Evolutionary conservation across 257 asterid genomes (phyloP).

Genomic region (Plantago major): DNA sequence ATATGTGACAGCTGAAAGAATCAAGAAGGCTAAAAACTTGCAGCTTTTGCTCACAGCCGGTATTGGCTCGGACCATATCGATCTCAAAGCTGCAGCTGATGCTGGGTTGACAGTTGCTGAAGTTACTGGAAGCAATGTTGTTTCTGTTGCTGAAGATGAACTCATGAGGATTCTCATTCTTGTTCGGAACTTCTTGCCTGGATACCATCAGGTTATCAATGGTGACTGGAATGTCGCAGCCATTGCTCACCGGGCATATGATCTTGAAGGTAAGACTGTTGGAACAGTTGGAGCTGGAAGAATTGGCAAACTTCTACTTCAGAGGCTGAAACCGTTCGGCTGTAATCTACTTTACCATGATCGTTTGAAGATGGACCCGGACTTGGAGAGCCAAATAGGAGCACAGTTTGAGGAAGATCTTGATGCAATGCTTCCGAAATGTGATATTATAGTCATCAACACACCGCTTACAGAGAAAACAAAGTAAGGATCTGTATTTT

Average conservation of each 20-base stretch:
- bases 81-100: conserved; percentile 94
- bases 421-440: conserved; percentile 87
- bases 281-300: conserved; percentile 99
- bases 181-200: conserved; percentile 84
- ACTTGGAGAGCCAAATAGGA: conserved; percentile 74
- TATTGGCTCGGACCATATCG: conserved; percentile 93
- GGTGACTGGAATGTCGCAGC: conserved; percentile 98
- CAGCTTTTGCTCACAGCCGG: conserved; percentile 94
- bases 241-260: conserved; percentile 83
- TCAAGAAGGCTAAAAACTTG: conserved; percentile 82
- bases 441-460: conserved; percentile 85
- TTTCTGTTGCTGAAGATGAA: conserved; percentile 97
- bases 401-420: conserved; percentile 87
- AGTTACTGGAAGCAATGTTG: conserved; percentile 93
- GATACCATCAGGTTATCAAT: conserved; percentile 71
- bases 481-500: conserved; percentile 34
- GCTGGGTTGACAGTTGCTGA: conserved; percentile 97
- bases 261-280: conserved; percentile 98
- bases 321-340: conserved; percentile 89
- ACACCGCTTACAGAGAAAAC: conserved; percentile 93
- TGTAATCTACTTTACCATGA: conserved; percentile 90
- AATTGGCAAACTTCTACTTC: conserved; percentile 77
- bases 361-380: conserved; percentile 68
- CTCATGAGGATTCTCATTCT: conserved; percentile 97
- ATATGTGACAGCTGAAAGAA: conserved; percentile 92